phyloP scores from a whole-genome alignment of 345 rosid species.

The Moringa oleifera region DNA sequence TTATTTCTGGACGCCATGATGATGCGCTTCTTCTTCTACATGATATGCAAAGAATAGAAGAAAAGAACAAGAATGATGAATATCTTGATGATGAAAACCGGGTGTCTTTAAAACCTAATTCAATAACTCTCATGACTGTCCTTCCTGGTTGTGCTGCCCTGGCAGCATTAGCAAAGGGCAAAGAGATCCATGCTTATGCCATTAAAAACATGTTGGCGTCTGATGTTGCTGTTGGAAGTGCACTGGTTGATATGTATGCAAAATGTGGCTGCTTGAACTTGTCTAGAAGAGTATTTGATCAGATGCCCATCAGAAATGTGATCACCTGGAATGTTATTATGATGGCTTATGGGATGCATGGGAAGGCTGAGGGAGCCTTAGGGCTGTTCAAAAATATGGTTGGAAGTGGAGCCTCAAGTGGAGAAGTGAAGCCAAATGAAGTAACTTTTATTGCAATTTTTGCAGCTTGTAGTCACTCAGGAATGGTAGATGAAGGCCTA shows the following conservation, averaged over 20 bases:
- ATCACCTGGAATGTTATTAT: constrained; percentile 87
- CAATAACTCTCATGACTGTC: constrained; percentile 79
- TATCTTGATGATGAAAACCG: constrained; percentile 15
- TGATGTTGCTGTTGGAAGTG: constrained; percentile 87
- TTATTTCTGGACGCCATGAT: constrained; percentile 41
- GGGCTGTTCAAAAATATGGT: constrained; percentile 53
- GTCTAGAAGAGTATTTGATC: constrained; percentile 55
- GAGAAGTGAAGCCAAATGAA: constrained; percentile 58
- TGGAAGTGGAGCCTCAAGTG: constrained; percentile 23
- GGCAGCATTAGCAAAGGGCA: constrained; percentile 74
- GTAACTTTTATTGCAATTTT: constrained; percentile 70
- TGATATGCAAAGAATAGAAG: constrained; percentile 52
- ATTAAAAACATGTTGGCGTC: constrained; percentile 55
- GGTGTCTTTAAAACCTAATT: constrained; percentile 52
- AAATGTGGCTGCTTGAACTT: constrained; percentile 72
- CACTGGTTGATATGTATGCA: constrained; percentile 88
- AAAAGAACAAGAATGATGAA: constrained; percentile 10
- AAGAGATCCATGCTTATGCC: constrained; percentile 87
- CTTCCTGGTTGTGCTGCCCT: constrained; percentile 79
- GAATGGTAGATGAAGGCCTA: constrained; percentile 77
- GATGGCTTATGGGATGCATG: constrained; percentile 97
- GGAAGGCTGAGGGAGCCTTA: constrained; percentile 64
- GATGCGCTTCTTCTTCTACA: constrained; percentile 57
- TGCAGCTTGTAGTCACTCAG: constrained; percentile 90
- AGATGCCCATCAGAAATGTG: constrained; percentile 55